Evolutionary conservation across 1,139 yeast genomes (phyloP).

Genomic region (Candida tropicalis): DNA sequence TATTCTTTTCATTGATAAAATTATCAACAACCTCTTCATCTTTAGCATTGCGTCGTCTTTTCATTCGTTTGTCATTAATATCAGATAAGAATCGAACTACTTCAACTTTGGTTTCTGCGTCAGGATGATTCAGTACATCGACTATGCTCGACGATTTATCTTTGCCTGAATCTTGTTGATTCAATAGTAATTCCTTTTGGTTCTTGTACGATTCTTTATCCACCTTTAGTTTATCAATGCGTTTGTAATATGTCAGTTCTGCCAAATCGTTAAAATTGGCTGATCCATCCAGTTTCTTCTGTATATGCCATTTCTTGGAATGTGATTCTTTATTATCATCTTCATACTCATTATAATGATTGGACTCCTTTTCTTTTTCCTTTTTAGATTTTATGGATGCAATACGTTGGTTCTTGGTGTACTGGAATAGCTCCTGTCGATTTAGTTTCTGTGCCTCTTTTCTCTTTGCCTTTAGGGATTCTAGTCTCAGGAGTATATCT

Average conservation of each 20-base stretch:
- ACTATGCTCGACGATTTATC: conserved; percentile 8
- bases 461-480: conserved; percentile 14
- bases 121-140: conserved; percentile 17
- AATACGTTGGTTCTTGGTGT: conserved; percentile 11
- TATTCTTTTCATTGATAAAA: conserved; percentile 73
- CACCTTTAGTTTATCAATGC: conserved; percentile 38
- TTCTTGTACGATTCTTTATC: conserved; percentile 46
- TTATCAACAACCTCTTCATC: conserved; percentile 37
- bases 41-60: conserved; percentile 28
- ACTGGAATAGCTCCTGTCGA: conserved; percentile 21
- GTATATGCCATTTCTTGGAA: conserved; percentile 27
- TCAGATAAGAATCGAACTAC: conserved; percentile 42
- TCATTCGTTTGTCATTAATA: conserved; percentile 34
- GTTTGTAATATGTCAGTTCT: conserved; percentile 54
- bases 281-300: conserved; percentile 20
- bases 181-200: conserved; percentile 11
- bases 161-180: conserved; percentile 7
- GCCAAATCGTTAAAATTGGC: conserved; percentile 57
- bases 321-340: conserved; percentile 7
- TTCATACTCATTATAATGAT: conserved; percentile 3
- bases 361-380: conserved; percentile 2
- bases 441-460: conserved; percentile 23
- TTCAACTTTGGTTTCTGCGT: conserved; percentile 21
- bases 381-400: conserved; percentile 9
- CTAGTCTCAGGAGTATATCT: conserved; percentile 8